A percentile compares a stretch with the other conserved stretches of the same genome.
phyloP scores from a whole-genome alignment of 2,329 filamentous ascomycete genomes.

The Paracorniculantispora psalliotae region DNA sequence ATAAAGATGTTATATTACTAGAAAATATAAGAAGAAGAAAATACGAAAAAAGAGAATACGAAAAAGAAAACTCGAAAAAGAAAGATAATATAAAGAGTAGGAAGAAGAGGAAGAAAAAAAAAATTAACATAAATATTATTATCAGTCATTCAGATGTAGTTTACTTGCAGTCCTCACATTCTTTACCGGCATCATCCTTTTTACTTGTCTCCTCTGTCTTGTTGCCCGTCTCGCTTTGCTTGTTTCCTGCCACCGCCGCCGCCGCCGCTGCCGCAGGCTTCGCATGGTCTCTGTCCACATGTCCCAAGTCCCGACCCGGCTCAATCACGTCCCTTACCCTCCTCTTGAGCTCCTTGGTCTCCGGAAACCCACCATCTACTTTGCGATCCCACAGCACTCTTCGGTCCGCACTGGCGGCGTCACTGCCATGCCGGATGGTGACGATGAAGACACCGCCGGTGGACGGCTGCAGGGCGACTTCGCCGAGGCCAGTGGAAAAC shows the following conservation, averaged over 20 bases:
- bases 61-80: too few species aligned
- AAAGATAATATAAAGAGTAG: too few species aligned
- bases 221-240: too few species aligned
- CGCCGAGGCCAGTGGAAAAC: constrained; percentile 76
- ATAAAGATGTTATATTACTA: too few species aligned
- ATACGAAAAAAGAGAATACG: too few species aligned
- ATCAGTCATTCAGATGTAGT: too few species aligned
- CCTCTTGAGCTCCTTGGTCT: constrained; percentile 87
- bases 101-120: too few species aligned
- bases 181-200: background rate
- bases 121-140: too few species aligned
- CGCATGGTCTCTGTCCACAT: constrained; percentile 59
- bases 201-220: constrained; percentile 4
- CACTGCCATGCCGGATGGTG: constrained; percentile 42
- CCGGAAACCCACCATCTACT: constrained; percentile 81
- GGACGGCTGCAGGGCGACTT: constrained; percentile 79
- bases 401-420: constrained; percentile 19
- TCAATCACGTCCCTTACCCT: constrained; percentile 77
- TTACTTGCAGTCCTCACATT: constrained; percentile 16
- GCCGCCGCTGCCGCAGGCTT: background rate
- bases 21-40: too few species aligned
- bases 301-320: constrained; percentile 71
- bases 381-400: constrained; percentile 84
- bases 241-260: background rate
- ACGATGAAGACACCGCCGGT: constrained; percentile 83